Base-by-base conservation (phyloP, 2,329 filamentous ascomycete genomes). In the Hymenoscyphus repandus region DNA sequence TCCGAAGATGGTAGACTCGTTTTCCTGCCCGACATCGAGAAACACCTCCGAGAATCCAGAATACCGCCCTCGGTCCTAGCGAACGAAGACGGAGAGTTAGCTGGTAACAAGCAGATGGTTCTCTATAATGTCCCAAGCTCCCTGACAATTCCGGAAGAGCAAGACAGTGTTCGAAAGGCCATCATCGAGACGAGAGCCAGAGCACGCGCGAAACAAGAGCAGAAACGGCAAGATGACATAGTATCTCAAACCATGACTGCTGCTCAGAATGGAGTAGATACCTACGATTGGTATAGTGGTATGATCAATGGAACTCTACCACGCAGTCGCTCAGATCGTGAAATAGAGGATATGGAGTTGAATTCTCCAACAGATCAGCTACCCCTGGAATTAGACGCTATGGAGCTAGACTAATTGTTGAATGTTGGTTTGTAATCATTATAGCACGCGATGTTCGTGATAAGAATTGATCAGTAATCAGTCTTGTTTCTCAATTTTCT, bases 11-110 rank as follows among this genome's bases (percentile, higher is more conserved):
- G 79, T 18, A 78, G 74, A 58, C 78, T 95, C 42, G 76, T 91
- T 64, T 90, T 96, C 72, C 77, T 95, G 0, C 84, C 90, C 0
- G 88, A 95, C 65, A 87, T 97, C 49, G 86, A 92, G 66, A 89
- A 87, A 69, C 86, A 88, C 65, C 76, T 97, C 47, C 77, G 77
- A 55, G 76, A 79, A 52, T 85, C 85, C 54, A 88, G 90, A 46
- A 82, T 83, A 27, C 66, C 65, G 13, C 61, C 74, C 39, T 78
- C 83, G 15, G 66, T 95, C 40, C 76, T 91, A 5, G 73, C 79
- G 64, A 74, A 79, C 64, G 65, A 70, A 46, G 73, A 80, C 3
- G 75, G 75, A 54, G 73, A 79, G 61, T 68, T 80, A 33, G 80
- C 76, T 3, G 77, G 76, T 56, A 81, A 79, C 45, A 64, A 62